phyloP scores from a whole-genome alignment of 176 grass and related monocot genomes.

The Phragmites australis region DNA sequence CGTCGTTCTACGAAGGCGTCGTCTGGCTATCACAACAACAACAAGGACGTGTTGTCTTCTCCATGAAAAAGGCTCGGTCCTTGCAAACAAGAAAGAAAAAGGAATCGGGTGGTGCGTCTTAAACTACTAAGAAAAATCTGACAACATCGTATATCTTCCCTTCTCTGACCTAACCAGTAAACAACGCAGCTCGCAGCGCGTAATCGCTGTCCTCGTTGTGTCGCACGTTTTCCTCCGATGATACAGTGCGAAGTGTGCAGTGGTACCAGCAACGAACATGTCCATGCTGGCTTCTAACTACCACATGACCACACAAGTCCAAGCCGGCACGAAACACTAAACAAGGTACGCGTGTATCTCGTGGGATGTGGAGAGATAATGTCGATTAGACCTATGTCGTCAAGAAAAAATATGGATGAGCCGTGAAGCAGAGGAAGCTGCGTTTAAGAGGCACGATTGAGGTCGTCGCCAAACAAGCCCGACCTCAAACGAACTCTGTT shows the following conservation, averaged over 20 bases:
- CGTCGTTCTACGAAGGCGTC: not conserved
- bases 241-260: not conserved
- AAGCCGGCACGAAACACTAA: slow-evolving; percentile 25
- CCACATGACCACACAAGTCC: slow-evolving; percentile 7
- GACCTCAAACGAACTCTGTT: not conserved
- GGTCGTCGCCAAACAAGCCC: slow-evolving; percentile 33
- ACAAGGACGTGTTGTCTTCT: not conserved
- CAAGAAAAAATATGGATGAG: slow-evolving; percentile 18
- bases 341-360: slow-evolving; percentile 3
- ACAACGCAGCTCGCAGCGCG: not conserved
- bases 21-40: not conserved
- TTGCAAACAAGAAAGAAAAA: not conserved
- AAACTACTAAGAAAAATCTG: too few relatives aligned
- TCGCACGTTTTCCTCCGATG: slow-evolving; percentile 24
- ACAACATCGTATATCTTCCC: too few relatives aligned
- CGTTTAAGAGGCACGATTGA: not conserved
- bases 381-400: slow-evolving; percentile 13
- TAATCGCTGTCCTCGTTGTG: slow-evolving; percentile 2
- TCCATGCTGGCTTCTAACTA: not conserved
- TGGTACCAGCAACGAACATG: not conserved
- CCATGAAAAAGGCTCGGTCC: not conserved
- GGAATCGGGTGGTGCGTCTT: not conserved
- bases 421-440: slow-evolving; percentile 41
- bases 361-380: not conserved
- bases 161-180: not conserved